phyloP scores from a whole-genome alignment of 768 basidiomycete genomes.

The Lentinula sp. region DNA sequence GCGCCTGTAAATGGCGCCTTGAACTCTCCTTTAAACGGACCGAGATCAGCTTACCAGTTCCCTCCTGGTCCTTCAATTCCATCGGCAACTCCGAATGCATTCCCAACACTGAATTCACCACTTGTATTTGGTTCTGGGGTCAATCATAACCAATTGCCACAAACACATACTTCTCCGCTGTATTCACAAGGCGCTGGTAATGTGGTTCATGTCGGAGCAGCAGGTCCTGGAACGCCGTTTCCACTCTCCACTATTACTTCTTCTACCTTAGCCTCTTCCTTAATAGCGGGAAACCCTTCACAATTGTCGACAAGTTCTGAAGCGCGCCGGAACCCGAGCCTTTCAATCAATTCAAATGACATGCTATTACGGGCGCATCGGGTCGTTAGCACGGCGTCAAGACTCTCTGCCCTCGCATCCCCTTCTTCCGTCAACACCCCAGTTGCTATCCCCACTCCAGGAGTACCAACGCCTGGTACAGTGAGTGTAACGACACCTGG shows the following conservation, averaged over 20 bases:
- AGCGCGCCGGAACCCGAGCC: neutral
- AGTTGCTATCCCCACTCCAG: conserved; percentile 12
- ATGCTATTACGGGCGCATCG: neutral
- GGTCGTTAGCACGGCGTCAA: neutral
- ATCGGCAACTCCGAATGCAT: neutral
- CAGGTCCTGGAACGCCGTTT: neutral
- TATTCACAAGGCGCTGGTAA: neutral
- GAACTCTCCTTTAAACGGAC: conserved; percentile 6
- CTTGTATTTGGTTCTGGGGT: neutral
- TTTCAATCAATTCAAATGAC: neutral
- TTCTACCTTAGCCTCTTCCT: neutral
- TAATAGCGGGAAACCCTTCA: too few relatives aligned
- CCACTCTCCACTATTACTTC: neutral
- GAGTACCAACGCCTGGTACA: neutral
- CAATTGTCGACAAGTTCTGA: neutral
- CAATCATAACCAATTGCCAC: neutral
- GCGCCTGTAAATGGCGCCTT: neutral
- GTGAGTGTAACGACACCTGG: neutral
- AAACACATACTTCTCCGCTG: neutral
- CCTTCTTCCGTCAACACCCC: conserved; percentile 13
- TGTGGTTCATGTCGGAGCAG: neutral
- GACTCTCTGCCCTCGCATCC: conserved; percentile 1
- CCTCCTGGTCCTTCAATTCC: neutral
- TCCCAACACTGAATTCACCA: neutral
- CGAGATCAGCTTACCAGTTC: neutral